Conservation (phyloP, 257 asterid genomes). For the Jaltomata sinuosa region DNA sequence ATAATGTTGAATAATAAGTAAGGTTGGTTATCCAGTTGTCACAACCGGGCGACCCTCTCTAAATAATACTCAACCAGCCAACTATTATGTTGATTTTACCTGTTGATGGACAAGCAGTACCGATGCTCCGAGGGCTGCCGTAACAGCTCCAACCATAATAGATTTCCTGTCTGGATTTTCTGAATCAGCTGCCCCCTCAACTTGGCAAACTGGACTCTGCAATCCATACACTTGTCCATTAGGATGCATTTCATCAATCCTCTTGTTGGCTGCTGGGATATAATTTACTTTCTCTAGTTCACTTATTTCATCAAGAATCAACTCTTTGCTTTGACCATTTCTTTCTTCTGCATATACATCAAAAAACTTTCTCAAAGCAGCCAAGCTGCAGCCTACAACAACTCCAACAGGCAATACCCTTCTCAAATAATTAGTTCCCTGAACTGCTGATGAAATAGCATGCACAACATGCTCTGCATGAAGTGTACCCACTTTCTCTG, state of each 20-base stretch:
- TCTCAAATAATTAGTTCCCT: constrained; percentile 53
- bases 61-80: background rate
- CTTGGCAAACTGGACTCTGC: constrained; percentile 16
- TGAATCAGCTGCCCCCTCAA: constrained; percentile 21
- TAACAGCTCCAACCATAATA: constrained; percentile 74
- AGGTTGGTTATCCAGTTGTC: background rate
- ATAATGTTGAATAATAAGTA: background rate
- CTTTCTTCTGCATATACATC: constrained; percentile 38
- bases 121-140: constrained; percentile 97
- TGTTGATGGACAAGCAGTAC: constrained; percentile 62
- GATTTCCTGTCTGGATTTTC: constrained; percentile 23
- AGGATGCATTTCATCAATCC: constrained; percentile 11
- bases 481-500: constrained; percentile 33
- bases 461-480: constrained; percentile 46
- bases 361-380: constrained; percentile 60
- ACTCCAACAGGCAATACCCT: constrained; percentile 79
- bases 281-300: constrained; percentile 11
- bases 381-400: constrained; percentile 75
- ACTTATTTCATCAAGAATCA: constrained; percentile 22
- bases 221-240: constrained; percentile 7
- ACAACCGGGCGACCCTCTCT: background rate
- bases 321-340: constrained; percentile 21
- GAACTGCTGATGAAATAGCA: constrained; percentile 59
- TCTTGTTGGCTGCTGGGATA: constrained; percentile 17
- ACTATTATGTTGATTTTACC: constrained; percentile 28